Evolutionary conservation across 352 stramenopile genomes (phyloP), one percentile per base, ranked within the genome.

Genomic region (Phytophthora nicotianae): DNA sequence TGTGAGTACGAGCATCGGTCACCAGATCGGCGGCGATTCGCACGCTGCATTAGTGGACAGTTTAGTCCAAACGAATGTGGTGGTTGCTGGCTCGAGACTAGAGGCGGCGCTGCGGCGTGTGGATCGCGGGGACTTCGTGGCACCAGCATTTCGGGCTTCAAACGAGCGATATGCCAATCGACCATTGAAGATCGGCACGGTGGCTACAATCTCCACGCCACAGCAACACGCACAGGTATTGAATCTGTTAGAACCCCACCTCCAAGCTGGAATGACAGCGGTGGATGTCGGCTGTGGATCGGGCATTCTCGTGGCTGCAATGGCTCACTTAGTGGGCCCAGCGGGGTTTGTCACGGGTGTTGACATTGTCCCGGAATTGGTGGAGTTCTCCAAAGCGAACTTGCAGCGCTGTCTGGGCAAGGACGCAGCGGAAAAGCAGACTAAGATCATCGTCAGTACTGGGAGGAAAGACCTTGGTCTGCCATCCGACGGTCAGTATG

Each of bases 121-220:
- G n/a, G 85, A 95, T 50, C 81, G 87, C 8, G 75, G 55, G 1
- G 61, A 82, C 5, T 95, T 94, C 50, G 70, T 82, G 17, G 69
- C 78, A 21, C 63, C 65, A 0, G 57, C 68, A 2, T 69, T 75
- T 23, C 57, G 66, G 11, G 27, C 64, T 6, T 72, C 64, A 3
- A 56, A 33, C 6, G 68, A 77, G 16, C 68, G 75, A 58, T 95
- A 95, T 48, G 76, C 77, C 16, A 95, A 95, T 51, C 79, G 75
- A 0, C 85, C 87, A 13, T 65, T 95, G 23, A 89, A 88, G 53
- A 93, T 95, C 65, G 85, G 79, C 5, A 74, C 76, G 26, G 72
- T 93, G 29, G 87, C 87, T 40, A 95, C 87, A 8, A 95, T 95
- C 51, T 95, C 87, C 29, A 95, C 87, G 13, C 87, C 87, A 14